phyloP scores from a whole-genome alignment of 2,329 filamentous ascomycete species.

The Fonsecaea monophora region DNA sequence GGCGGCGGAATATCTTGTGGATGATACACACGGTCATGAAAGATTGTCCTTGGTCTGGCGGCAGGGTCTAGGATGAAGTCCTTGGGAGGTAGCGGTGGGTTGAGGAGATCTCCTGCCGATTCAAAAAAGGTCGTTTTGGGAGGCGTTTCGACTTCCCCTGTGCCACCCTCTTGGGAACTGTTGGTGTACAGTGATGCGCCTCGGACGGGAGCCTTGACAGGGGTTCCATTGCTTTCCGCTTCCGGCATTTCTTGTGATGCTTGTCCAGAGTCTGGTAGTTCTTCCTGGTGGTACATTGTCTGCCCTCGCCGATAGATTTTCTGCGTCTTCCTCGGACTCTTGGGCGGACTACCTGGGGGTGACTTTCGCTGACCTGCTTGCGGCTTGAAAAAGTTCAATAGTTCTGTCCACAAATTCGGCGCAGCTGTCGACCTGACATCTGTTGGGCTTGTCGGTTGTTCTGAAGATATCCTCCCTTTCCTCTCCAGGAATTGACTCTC shows the following conservation, averaged over 20 bases:
- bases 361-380: slow-evolving; percentile 48
- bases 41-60: slow-evolving; percentile 84
- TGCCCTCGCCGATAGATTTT: slow-evolving; percentile 80
- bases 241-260: slow-evolving; percentile 20
- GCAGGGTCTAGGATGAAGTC: slow-evolving; percentile 85
- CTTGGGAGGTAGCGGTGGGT: slow-evolving; percentile 80
- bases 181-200: slow-evolving; percentile 60
- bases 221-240: slow-evolving; percentile 2
- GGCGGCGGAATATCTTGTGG: slow-evolving; percentile 89
- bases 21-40: slow-evolving; percentile 95
- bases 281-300: slow-evolving; percentile 64
- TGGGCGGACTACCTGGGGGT: slow-evolving; percentile 42
- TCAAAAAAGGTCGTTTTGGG: slow-evolving; percentile 94
- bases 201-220: slow-evolving; percentile 47
- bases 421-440: slow-evolving; percentile 32
- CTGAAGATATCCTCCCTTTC: slow-evolving; percentile 1
- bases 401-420: slow-evolving; percentile 63
- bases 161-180: slow-evolving; percentile 42
- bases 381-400: slow-evolving; percentile 78
- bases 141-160: slow-evolving; percentile 67
- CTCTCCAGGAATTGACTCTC: slow-evolving; percentile 25
- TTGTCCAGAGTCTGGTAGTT: slow-evolving; percentile 48
- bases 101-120: slow-evolving; percentile 88
- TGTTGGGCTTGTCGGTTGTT: slow-evolving; percentile 25
- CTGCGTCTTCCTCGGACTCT: slow-evolving; percentile 62